Conservation (phyloP, 441 rosid genomes). For the Erysimum cheiri region DNA sequence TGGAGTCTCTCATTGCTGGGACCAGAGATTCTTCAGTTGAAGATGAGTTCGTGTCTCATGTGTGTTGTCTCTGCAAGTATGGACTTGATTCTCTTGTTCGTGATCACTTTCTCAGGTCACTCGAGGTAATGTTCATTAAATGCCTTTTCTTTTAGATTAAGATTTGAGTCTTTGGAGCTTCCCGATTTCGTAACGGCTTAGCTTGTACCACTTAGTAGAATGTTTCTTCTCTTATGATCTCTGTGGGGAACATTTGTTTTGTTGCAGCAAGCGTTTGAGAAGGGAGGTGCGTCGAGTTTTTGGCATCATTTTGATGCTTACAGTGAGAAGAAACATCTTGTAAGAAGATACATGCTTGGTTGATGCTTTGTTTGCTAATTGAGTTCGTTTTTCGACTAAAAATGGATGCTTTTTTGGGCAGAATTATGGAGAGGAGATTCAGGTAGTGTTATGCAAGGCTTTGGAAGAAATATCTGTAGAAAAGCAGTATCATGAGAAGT, state of each 20-base stretch:
- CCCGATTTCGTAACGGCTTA: not conserved
- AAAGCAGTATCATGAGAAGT: conserved; percentile 75
- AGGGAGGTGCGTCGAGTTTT: conserved; percentile 60
- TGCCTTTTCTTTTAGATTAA: not conserved
- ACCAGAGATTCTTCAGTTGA: conserved; percentile 49
- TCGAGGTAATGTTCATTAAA: conserved; percentile 53
- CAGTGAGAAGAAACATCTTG: conserved; percentile 46
- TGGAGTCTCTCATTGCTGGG: conserved; percentile 60
- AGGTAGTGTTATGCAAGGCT: conserved; percentile 65
- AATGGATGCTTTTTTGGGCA: conserved; percentile 27
- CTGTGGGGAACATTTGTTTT: conserved; percentile 6
- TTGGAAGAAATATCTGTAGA: conserved; percentile 66
- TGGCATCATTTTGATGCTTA: conserved; percentile 79
- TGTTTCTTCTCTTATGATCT: conserved; percentile 18
- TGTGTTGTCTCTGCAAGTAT: conserved; percentile 65
- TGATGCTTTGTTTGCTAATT: conserved; percentile 6
- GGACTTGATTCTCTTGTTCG: conserved; percentile 73
- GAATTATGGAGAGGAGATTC: conserved; percentile 64
- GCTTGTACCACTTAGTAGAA: not conserved
- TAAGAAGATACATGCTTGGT: conserved; percentile 43
- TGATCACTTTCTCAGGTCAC: conserved; percentile 75
- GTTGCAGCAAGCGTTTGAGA: conserved; percentile 73
- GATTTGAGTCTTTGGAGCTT: conserved; percentile 7
- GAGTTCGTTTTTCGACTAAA: conserved; percentile 1
- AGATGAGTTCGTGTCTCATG: conserved; percentile 57